A percentile compares a stretch with the other conserved stretches of the same genome.
These are phyloP conservation scores for Exobasidium rhododendri DNA, from an alignment of 1,284 basidiomycete genomes.

Conservation along the genomic window DNA sequence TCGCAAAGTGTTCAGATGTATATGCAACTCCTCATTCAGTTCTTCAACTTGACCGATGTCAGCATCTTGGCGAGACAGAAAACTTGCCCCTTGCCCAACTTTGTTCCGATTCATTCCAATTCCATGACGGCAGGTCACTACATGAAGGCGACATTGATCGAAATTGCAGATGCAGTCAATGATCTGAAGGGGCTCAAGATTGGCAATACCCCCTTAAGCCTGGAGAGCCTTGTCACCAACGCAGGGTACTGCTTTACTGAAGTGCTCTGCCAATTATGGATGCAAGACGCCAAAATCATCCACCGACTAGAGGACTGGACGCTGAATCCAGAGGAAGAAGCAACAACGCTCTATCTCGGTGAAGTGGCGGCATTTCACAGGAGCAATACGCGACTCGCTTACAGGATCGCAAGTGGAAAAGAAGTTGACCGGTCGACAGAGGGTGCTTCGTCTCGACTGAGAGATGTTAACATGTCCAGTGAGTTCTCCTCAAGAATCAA, in stretches of 20 bases:
- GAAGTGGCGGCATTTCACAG: slow-evolving; percentile 80
- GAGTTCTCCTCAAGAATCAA: slow-evolving; percentile 65
- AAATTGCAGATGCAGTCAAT: slow-evolving; percentile 78
- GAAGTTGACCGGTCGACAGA: not conserved
- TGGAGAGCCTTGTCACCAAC: slow-evolving; percentile 71
- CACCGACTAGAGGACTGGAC: slow-evolving; percentile 84
- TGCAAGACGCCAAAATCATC: slow-evolving; percentile 81
- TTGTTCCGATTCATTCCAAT: slow-evolving; percentile 73
- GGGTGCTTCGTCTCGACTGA: not conserved
- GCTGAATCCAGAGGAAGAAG: slow-evolving; percentile 59
- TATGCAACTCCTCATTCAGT: slow-evolving; percentile 77
- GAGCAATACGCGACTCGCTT: slow-evolving; percentile 72
- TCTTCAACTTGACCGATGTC: slow-evolving; percentile 74
- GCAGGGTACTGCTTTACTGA: slow-evolving; percentile 85
- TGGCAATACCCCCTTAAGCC: slow-evolving; percentile 64
- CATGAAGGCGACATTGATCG: slow-evolving; percentile 72
- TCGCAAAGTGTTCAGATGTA: slow-evolving; percentile 85
- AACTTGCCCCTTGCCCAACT: slow-evolving; percentile 61
- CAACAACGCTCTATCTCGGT: slow-evolving; percentile 63
- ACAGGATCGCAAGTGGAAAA: slow-evolving; percentile 77
- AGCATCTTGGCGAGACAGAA: slow-evolving; percentile 64
- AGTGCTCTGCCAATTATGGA: slow-evolving; percentile 74
- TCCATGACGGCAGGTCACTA: slow-evolving; percentile 80
- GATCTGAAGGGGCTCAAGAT: slow-evolving; percentile 81
- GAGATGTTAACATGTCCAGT: slow-evolving; percentile 16